Evolutionary conservation across 75 land plant species (phyloP).

Genomic region (Pinus taeda): DNA sequence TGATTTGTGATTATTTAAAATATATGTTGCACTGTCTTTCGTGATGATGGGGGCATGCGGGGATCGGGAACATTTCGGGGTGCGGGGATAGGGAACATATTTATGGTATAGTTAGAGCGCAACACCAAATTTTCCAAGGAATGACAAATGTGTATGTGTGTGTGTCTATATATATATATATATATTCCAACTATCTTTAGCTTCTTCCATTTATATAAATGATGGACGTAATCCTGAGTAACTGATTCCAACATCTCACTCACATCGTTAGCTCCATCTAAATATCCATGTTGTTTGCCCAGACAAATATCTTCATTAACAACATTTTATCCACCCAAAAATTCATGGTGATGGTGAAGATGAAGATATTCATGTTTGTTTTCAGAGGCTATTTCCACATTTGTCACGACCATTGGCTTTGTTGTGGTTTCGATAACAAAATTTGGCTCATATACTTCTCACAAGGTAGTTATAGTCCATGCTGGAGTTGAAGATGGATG

Average conservation of each 20-base stretch:
- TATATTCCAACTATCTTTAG: too few species aligned
- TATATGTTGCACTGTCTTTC: too few species aligned
- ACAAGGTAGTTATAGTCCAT: not conserved
- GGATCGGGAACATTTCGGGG: too few species aligned
- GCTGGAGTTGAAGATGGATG: not conserved
- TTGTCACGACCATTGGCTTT: constrained; percentile 1
- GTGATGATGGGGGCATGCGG: too few species aligned
- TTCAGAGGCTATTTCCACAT: not conserved
- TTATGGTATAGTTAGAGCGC: too few species aligned
- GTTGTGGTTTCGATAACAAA: not conserved
- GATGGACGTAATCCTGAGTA: too few species aligned
- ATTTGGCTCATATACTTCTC: not conserved
- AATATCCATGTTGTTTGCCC: not conserved
- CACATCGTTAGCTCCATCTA: not conserved
- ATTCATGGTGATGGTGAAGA: not conserved
- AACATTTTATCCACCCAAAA: not conserved
- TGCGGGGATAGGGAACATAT: too few species aligned
- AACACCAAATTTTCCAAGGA: too few species aligned
- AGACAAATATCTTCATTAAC: not conserved
- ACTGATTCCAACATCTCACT: not conserved
- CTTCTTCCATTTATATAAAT: too few species aligned
- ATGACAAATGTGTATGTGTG: too few species aligned
- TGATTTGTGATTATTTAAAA: too few species aligned
- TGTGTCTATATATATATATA: too few species aligned
- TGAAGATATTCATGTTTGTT: constrained; percentile 8